Evolutionary conservation across 257 asterid species (phyloP), one percentile per base, ranked within the genome.

Genomic region (Nicotiana knightiana): DNA sequence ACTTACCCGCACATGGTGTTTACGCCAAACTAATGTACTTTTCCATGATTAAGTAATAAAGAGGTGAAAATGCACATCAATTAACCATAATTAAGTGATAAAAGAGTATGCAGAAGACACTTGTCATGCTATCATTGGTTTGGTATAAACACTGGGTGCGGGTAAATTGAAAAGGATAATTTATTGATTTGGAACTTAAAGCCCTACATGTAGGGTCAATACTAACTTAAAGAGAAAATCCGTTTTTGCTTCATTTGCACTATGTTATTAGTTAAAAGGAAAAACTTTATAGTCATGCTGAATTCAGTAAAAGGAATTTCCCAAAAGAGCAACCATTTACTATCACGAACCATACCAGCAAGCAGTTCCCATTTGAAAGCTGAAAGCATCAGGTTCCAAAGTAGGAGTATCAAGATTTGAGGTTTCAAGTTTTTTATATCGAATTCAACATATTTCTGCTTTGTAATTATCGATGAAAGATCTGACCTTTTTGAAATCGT

Each of bases 401-500:
- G 43, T 37, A 37, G 8, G 43, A 37, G 43, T 37, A 37, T 37
- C 43, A 37, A 37, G 43, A 37, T 37, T 37, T 43, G 48, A 18
- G 26, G 51, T 17, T 8, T 15, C 26, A 33, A 67, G 26, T 67
- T 33, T 3, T 4, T 8, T 5, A 67, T 1, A 5, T 67, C 30
- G 54, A 70, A 70, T n/a, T 70, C n/a, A 70, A 39, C 77, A 21
- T n/a, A 2, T 18, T 30, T 10, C 13, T 18, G 32, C 48, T 43
- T 10, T 68, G 32, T 39, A 68, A 68, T 39, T 39, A n/a, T 67
- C 13, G 53, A 57, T 71, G 80, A 65, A 37, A 32, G 9, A 66
- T 3, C 6, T 1, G 3, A 96, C 99, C 99, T 91, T 91, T 73
- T 83, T 87, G 90, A 96, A 96, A 83, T 87, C 88, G 81, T 92